Percentiles rank a stretch among this genome's conserved stretches.
phyloP scores from a whole-genome alignment of 805 yeast species.

The Suhomyces sp. region DNA sequence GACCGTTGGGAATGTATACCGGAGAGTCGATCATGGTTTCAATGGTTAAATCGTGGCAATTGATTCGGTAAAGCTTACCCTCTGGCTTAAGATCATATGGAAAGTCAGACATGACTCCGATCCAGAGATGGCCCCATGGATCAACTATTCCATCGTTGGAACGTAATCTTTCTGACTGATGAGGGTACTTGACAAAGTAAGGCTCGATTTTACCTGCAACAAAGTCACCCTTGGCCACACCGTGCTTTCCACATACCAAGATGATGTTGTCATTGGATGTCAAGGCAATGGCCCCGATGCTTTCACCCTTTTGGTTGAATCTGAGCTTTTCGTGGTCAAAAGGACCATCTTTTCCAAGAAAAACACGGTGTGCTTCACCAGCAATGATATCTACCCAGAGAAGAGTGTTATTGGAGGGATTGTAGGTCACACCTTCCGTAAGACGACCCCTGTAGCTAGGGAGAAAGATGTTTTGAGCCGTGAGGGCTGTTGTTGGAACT shows the following conservation, averaged over 20 bases:
- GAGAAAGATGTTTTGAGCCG: constrained; percentile 11
- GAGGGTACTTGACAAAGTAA: constrained; percentile 43
- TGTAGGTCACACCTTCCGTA: constrained; percentile 68
- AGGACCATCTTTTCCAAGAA: constrained; percentile 13
- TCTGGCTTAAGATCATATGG: constrained; percentile 39
- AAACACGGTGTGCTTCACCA: constrained; percentile 41
- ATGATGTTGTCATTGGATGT: constrained; percentile 51
- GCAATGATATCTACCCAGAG: constrained; percentile 49
- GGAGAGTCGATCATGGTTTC: constrained; percentile 33
- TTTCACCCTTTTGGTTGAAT: constrained; percentile 37
- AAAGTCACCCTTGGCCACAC: constrained; percentile 59
- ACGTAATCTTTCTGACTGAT: constrained; percentile 24
- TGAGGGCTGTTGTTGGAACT: constrained; percentile 1
- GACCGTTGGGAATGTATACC: constrained; percentile 65
- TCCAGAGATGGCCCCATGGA: constrained; percentile 72
- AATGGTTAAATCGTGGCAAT: constrained; percentile 30
- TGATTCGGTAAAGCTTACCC: constrained; percentile 49
- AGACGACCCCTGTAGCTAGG: constrained; percentile 45
- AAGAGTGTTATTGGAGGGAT: constrained; percentile 51
- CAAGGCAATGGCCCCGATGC: constrained; percentile 73
- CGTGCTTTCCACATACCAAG: constrained; percentile 62
- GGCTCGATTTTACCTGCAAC: constrained; percentile 24
- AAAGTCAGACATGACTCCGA: constrained; percentile 76
- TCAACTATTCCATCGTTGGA: constrained; percentile 86
- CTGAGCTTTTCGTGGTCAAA: constrained; percentile 38